Evolutionary conservation across 495 filamentous ascomycete species (phyloP), one percentile per base, ranked within the genome.

Genomic region (Penicillium egyptiacum): DNA sequence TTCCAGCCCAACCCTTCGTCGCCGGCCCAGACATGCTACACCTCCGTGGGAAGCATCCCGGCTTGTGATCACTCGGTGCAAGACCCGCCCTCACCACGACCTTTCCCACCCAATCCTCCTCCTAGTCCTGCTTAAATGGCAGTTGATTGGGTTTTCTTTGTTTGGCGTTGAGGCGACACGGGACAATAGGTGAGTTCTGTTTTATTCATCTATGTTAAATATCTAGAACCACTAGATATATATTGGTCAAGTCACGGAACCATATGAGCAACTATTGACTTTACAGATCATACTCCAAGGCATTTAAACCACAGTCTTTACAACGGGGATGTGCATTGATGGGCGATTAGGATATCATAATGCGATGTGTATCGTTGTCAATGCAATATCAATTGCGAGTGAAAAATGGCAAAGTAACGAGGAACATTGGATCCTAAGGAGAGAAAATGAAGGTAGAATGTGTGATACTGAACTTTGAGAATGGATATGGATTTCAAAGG

Each of bases 101-200:
- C 74, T 47, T 72, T 70, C 40, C 75, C 75, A 45, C 68, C 71
- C 6, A 77, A 77, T 51, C 75, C 75, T 20, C 75, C 75, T 14
- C 74, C 74, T 43, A 78, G 75, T 55, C 75, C 75, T 25, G 75
- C 68, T 22, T 75, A 62, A 64, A 46, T 50, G 39, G 31, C 19
- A 53, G 20, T 42, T 6, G 2, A 39, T 40, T 26, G 42, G 23
- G 11, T 30, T 53, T 41, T 26, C 19, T 28, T 54, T 58, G 20
- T 53, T 59, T 57, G 64, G 64, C 59, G 58, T 70, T 63, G 43
- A 57, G 57, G 39, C 35, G 17, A 25, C 45, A 49, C 39, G 44
- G 46, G 43, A 26, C 40, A 54, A 61, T 63, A 64, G 57, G 66
- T 69, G 39, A 49, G 59, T 51, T 3, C 17, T 19, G 33, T 25